phyloP scores from a whole-genome alignment of 2,329 filamentous ascomycete species.

The Ophiostoma tasmaniense region DNA sequence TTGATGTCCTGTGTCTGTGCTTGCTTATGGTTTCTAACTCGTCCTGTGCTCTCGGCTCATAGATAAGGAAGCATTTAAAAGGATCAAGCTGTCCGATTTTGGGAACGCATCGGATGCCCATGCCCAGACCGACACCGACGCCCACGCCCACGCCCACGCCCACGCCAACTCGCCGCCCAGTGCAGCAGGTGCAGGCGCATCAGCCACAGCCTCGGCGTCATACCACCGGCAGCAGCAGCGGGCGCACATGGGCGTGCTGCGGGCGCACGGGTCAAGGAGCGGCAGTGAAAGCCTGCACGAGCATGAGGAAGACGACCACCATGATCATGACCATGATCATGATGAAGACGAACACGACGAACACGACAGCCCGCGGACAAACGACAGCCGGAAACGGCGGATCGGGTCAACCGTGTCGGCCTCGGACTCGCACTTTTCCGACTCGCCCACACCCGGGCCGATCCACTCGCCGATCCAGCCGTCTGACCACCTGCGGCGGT shows the following conservation, averaged over 20 bases:
- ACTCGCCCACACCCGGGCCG: slow-evolving; percentile 28
- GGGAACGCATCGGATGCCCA: slow-evolving; percentile 13
- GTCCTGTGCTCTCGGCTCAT: background rate
- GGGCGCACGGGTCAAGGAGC: slow-evolving; percentile 32
- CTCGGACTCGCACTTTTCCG: slow-evolving; percentile 38
- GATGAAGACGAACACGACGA: background rate
- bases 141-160: slow-evolving; percentile 23
- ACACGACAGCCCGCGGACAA: background rate
- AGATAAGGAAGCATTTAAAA: slow-evolving; percentile 44
- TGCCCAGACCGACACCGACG: slow-evolving; percentile 19
- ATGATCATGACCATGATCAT: background rate
- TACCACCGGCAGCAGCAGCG: slow-evolving; percentile 1
- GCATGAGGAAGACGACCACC: slow-evolving; percentile 11
- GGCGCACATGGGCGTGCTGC: slow-evolving; percentile 21
- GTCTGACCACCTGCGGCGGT: slow-evolving; percentile 23
- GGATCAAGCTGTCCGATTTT: slow-evolving; percentile 38
- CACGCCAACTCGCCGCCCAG: slow-evolving; percentile 25
- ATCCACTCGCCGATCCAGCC: slow-evolving; percentile 35
- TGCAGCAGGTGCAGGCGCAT: slow-evolving; percentile 37
- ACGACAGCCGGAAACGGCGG: slow-evolving; percentile 34
- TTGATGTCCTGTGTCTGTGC: slow-evolving; percentile 7
- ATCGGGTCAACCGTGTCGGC: slow-evolving; percentile 41
- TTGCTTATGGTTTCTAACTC: slow-evolving; percentile 6
- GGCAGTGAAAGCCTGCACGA: slow-evolving; percentile 35
- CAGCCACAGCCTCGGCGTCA: slow-evolving; percentile 27